Base-by-base conservation (phyloP, 352 stramenopile species). In the Pythium aristosporum region DNA sequence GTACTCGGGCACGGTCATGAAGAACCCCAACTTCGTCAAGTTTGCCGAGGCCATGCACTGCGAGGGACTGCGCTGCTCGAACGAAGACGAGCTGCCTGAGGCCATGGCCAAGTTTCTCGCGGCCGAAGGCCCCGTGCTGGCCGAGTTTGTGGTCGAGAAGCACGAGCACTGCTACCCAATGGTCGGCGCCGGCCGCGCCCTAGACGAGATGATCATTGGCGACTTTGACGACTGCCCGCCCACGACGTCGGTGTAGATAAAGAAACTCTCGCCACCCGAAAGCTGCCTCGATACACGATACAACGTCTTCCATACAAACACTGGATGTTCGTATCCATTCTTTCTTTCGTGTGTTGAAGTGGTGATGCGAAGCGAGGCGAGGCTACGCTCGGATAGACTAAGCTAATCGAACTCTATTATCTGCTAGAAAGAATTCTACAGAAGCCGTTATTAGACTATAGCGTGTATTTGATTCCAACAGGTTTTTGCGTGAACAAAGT, bases 191-290 rank as follows among this genome's bases (percentile, higher is more conserved):
- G 94, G 94, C 13, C 78, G 85, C 46, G 88, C 87, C 55, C 69
- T 95, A 49, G 87, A 98, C 71, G 92, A 98, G 76, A 98, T 98
- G 94, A 98, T 98, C 78, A 88, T 98, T 72, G 91, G 94, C 63
- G 89, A 98, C 75, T 97, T 98, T 71, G 92, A 98, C 61, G 90
- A 97, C 67, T 97, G 96, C 67, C 77, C 86, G 30, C 79, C 80
- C 46, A 97, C 92, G 49, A 97, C 94, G 50, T 97, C 94, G 59
- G 87, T 85, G 71, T 98, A 96, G 39, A 46, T 2, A 46, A 2
- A 4, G 4, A 28, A 28, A 2, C 25, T 28, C 25, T 28, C 25
- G 4, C 25, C 25, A 28, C 25, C 25, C 25, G 4, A 28, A 28
- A 28, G 4, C 4, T 28, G 25, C 25, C 25, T 4, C 25, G 25